Evolutionary conservation across 169 alveolate species (phyloP).

Genomic region (Eimeria necatrix): DNA sequence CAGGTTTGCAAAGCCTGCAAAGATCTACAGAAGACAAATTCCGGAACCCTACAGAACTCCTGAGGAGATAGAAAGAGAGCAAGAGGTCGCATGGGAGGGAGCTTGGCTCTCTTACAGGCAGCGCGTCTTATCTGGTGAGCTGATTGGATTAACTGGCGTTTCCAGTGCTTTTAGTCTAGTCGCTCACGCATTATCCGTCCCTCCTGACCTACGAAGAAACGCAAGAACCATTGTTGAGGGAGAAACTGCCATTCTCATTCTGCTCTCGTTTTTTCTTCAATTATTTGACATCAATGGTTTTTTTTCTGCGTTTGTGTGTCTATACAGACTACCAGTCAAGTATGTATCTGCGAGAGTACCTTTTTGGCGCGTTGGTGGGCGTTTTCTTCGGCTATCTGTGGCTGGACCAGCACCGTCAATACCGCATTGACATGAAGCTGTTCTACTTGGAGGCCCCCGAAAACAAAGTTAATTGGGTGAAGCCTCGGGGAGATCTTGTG

Average conservation of each 20-base stretch:
- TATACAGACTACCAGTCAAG: slow-evolving; percentile 87
- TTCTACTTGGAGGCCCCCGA: slow-evolving; percentile 95
- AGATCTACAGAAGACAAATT: slow-evolving; percentile 91
- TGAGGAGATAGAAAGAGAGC: slow-evolving; percentile 88
- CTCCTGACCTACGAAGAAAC: neutral
- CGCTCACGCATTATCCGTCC: neutral
- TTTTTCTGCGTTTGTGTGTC: neutral
- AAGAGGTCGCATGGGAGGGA: slow-evolving; percentile 88
- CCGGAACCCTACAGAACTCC: slow-evolving; percentile 93
- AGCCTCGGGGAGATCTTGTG: slow-evolving; percentile 92
- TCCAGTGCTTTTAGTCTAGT: neutral
- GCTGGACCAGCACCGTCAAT: slow-evolving; percentile 80
- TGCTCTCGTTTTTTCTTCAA: neutral
- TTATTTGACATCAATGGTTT: neutral
- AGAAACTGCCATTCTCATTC: neutral
- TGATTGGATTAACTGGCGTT: neutral
- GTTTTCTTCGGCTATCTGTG: slow-evolving; percentile 83
- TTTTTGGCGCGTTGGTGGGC: slow-evolving; percentile 89
- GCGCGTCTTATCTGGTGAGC: slow-evolving; percentile 86
- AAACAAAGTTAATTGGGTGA: slow-evolving; percentile 93
- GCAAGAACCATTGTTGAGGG: neutral
- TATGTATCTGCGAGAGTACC: slow-evolving; percentile 87
- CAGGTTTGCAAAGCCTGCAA: slow-evolving; percentile 92
- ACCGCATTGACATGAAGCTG: slow-evolving; percentile 91
- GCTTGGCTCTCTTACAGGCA: slow-evolving; percentile 94